A percentile compares a stretch with the other conserved stretches of the same genome.
Evolutionary conservation across 2,329 filamentous ascomycete genomes (phyloP).

Genomic region (Drechslerella coelobrocha): DNA sequence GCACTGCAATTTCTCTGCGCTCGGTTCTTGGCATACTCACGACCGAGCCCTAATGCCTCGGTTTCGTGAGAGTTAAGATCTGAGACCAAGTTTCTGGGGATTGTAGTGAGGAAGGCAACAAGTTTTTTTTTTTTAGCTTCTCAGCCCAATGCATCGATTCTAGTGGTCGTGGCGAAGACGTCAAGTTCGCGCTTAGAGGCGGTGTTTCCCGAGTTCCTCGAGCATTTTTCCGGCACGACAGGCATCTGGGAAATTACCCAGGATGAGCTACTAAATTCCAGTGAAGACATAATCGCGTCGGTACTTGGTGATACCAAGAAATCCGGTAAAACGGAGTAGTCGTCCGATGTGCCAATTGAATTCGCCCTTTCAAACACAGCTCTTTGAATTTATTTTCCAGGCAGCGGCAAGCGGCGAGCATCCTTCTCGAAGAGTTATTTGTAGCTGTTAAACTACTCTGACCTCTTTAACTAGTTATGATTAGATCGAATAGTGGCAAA

Average conservation of each 20-base stretch:
- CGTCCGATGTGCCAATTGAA: conserved; percentile 37
- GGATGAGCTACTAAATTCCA: no score
- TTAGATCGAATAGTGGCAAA: no score
- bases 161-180: conserved; percentile 1
- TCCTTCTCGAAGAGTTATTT: conserved; percentile 37
- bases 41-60: conserved; percentile 23
- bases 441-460: no score
- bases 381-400: no score
- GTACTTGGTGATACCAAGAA: conserved; percentile 4
- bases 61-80: no score
- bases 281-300: no score
- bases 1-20: conserved; percentile 2
- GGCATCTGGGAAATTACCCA: conserved; percentile 29
- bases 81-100: no score
- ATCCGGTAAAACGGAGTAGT: conserved; percentile 45
- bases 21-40: conserved; percentile 16
- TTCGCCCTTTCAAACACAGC: conserved; percentile 12
- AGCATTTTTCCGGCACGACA: conserved; percentile 47
- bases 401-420: no score
- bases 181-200: conserved; percentile 4
- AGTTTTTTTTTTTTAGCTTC: no score
- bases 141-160: conserved; percentile 16
- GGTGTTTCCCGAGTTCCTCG: conserved; percentile 15
- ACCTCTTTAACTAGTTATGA: no score
- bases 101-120: conserved; percentile 1